Evolutionary conservation across 2,329 filamentous ascomycete genomes (phyloP).

Genomic region (Podosphaera fusca): DNA sequence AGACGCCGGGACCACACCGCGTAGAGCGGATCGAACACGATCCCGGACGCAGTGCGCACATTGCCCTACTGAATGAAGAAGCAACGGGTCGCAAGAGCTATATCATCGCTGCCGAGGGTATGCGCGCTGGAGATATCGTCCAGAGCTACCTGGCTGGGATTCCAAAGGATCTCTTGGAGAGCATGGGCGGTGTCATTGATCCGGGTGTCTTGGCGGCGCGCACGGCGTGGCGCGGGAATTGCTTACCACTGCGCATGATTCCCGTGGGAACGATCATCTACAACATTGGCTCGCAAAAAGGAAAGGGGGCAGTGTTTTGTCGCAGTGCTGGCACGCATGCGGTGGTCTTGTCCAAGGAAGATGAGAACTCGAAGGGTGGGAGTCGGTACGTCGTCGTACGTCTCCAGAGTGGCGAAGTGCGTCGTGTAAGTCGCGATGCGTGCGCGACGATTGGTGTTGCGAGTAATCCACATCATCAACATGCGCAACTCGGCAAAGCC

Average conservation of each 20-base stretch:
- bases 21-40: conserved; percentile 96
- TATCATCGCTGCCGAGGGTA: conserved; percentile 84
- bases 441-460: conserved; percentile 86
- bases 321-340: conserved; percentile 86
- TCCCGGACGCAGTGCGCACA: conserved; percentile 76
- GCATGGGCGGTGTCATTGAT: conserved; percentile 83
- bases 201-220: conserved; percentile 88
- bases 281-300: conserved; percentile 59
- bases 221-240: conserved; percentile 87
- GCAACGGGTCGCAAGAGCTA: conserved; percentile 60
- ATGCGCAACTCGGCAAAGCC: conserved; percentile 80
- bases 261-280: conserved; percentile 83
- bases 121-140: conserved; percentile 74
- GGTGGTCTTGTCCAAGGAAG: conserved; percentile 71
- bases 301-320: conserved; percentile 68
- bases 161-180: conserved; percentile 61
- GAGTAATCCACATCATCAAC: conserved; percentile 83
- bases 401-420: conserved; percentile 78
- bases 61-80: conserved; percentile 62
- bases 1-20: conserved; percentile 54
- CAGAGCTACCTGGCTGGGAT: conserved; percentile 85
- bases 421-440: conserved; percentile 73
- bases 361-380: conserved; percentile 39
- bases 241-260: conserved; percentile 84
- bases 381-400: conserved; percentile 64